A percentile compares a stretch with the other conserved stretches of the same genome.
Evolutionary conservation across 768 basidiomycete genomes (phyloP).

Genomic region (Vararia minispora): DNA sequence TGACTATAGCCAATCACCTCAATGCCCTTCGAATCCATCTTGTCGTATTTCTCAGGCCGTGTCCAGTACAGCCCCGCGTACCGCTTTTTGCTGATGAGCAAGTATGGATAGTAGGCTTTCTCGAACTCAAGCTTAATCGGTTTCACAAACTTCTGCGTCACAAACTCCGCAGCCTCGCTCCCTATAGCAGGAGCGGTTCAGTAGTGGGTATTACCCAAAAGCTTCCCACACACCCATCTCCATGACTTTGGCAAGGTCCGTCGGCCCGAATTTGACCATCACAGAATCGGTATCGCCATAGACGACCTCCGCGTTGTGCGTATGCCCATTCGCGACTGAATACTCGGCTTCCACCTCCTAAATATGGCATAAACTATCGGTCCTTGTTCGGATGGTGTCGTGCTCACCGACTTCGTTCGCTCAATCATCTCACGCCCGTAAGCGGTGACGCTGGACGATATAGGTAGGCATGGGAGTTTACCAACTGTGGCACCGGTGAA

Average conservation of each 20-base stretch:
- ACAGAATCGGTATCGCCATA: conserved; percentile 99
- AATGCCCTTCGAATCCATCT: conserved; percentile 99
- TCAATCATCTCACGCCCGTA: conserved; percentile 99
- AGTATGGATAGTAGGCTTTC: conserved; percentile 97
- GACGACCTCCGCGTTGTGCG: conserved; percentile 86
- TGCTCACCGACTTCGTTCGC: conserved; percentile 73
- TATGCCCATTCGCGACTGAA: conserved; percentile 71
- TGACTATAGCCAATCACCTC: conserved; percentile 46
- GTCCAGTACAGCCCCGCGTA: conserved; percentile 99
- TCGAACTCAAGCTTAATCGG: conserved; percentile 99
- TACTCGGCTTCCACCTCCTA: conserved; percentile 89
- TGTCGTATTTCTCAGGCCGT: conserved; percentile 87
- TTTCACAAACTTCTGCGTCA: conserved; percentile 83
- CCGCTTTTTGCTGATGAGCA: conserved; percentile 97
- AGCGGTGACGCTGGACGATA: conserved; percentile 90
- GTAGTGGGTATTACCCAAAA: conserved; percentile 1
- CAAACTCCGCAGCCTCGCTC: conserved; percentile 83
- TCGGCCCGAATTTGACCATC: conserved; percentile 94
- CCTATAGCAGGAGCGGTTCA: conserved; percentile 33
- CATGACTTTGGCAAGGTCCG: conserved; percentile 83
- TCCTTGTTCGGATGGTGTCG: not conserved
- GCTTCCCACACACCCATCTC: conserved; percentile 49
- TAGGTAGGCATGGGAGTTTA: conserved; percentile 89
- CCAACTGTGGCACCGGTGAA: conserved; percentile 98
- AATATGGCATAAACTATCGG: not conserved